A percentile compares a stretch with the other conserved stretches of the same genome.
Evolutionary conservation across 108 stramenopile species (phyloP).

Genomic region (Nannochloropsis granulata): DNA sequence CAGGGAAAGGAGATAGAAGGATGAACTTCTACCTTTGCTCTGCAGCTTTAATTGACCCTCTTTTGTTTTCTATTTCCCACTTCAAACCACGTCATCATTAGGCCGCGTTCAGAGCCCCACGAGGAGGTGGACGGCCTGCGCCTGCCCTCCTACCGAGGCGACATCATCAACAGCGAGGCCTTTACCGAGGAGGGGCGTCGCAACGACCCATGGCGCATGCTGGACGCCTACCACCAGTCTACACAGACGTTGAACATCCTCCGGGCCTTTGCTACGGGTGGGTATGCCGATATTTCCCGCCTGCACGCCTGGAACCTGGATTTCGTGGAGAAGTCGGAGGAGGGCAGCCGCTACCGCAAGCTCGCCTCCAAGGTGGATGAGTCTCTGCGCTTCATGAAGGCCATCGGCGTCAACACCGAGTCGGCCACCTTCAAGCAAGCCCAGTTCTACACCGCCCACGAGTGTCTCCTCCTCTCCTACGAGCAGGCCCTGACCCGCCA

Average conservation of each 20-base stretch:
- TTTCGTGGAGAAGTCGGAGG: conserved; percentile 82
- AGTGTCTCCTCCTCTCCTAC: conserved; percentile 91
- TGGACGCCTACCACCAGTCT: conserved; percentile 26
- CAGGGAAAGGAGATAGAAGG: too few species aligned
- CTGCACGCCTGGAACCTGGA: conserved; percentile 97
- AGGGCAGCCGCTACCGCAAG: conserved; percentile 71
- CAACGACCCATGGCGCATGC: conserved; percentile 26
- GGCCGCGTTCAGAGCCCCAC: conserved; percentile 77
- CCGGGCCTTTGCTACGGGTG: conserved; percentile 82
- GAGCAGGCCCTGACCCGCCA: conserved; percentile 89
- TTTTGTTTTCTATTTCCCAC: too few species aligned
- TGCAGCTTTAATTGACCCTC: too few species aligned
- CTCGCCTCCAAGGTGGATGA: conserved; percentile 59
- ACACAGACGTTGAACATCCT: conserved; percentile 86
- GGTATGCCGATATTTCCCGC: conserved; percentile 82
- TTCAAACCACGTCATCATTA: conserved; percentile 28
- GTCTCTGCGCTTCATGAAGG: conserved; percentile 37
- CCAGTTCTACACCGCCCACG: conserved; percentile 90
- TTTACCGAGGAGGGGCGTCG: conserved; percentile 72
- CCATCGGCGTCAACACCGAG: conserved; percentile 79
- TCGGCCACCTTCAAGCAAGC: conserved; percentile 67
- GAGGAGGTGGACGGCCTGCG: conserved; percentile 48
- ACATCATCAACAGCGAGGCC: conserved; percentile 84
- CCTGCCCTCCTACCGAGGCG: conserved; percentile 55
- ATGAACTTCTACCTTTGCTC: too few species aligned